phyloP scores from a whole-genome alignment of 2,329 filamentous ascomycete species.

The Fusarium torulosum region DNA sequence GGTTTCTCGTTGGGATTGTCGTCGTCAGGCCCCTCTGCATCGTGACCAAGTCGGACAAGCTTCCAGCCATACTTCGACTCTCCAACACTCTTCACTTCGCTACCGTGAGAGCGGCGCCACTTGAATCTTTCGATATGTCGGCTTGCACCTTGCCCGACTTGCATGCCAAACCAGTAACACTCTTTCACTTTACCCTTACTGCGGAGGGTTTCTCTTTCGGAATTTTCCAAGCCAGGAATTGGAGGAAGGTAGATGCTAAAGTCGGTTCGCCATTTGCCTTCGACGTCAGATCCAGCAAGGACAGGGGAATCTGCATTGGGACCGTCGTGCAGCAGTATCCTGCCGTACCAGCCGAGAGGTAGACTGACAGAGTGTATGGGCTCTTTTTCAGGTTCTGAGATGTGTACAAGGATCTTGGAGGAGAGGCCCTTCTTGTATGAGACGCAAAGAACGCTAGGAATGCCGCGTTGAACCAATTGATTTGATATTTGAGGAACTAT shows the following conservation, averaged over 20 bases:
- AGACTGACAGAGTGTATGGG: slow-evolving; percentile 6
- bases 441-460: slow-evolving; percentile 10
- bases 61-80: slow-evolving; percentile 34
- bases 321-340: slow-evolving; percentile 19
- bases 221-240: not conserved
- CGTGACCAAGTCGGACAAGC: slow-evolving; percentile 23
- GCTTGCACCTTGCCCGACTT: slow-evolving; percentile 1
- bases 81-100: slow-evolving; percentile 23
- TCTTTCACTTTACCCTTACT: not conserved
- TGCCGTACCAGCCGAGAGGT: slow-evolving; percentile 8
- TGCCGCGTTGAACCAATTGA: not conserved
- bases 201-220: slow-evolving; percentile 6
- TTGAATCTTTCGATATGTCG: slow-evolving; percentile 26
- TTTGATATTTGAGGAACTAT: not conserved
- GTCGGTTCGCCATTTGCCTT: slow-evolving; percentile 4
- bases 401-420: slow-evolving; percentile 9
- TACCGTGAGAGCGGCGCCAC: slow-evolving; percentile 18
- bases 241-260: slow-evolving; percentile 23
- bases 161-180: slow-evolving; percentile 23
- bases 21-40: not conserved
- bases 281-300: slow-evolving; percentile 1
- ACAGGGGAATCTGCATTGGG: not conserved
- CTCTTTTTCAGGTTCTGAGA: slow-evolving; percentile 16
- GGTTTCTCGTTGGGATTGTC: not conserved
- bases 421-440: slow-evolving; percentile 17